Evolutionary conservation across 352 stramenopile species (phyloP).

Genomic region (Phytophthora multivora): DNA sequence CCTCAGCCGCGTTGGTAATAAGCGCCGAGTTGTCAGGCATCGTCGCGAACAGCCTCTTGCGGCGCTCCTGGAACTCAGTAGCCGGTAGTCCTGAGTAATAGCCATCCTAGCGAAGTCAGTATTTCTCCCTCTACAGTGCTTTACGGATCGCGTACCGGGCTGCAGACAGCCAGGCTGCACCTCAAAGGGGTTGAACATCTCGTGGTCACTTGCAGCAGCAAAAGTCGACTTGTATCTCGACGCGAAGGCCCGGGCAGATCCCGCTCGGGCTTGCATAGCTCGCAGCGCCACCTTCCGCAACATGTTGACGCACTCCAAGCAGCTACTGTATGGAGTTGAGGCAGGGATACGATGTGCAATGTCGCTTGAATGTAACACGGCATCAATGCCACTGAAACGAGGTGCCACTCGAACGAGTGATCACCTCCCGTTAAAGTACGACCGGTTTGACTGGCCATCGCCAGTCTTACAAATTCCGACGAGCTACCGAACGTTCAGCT

Average conservation of each 20-base stretch:
- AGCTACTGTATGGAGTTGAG: background rate
- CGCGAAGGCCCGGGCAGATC: conserved; percentile 3
- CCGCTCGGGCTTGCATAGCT: conserved; percentile 1
- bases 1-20: conserved; percentile 69
- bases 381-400: too few species aligned
- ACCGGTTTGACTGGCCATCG: conserved; percentile 30
- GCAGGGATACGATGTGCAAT: background rate
- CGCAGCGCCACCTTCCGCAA: conserved; percentile 22
- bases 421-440: conserved; percentile 17
- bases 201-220: conserved; percentile 29
- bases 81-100: conserved; percentile 47
- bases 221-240: conserved; percentile 29
- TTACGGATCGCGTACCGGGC: conserved; percentile 37
- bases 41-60: conserved; percentile 60
- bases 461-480: conserved; percentile 14
- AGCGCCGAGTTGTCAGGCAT: conserved; percentile 78
- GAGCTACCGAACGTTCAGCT: conserved; percentile 21
- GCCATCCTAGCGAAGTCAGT: background rate
- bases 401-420: background rate
- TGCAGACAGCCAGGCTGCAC: conserved; percentile 51
- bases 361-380: too few species aligned
- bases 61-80: conserved; percentile 68
- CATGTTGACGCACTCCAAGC: conserved; percentile 3
- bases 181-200: conserved; percentile 55
- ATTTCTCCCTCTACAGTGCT: background rate